Base-by-base conservation (phyloP, 306 rosid species). In the Biancaea sappan region DNA sequence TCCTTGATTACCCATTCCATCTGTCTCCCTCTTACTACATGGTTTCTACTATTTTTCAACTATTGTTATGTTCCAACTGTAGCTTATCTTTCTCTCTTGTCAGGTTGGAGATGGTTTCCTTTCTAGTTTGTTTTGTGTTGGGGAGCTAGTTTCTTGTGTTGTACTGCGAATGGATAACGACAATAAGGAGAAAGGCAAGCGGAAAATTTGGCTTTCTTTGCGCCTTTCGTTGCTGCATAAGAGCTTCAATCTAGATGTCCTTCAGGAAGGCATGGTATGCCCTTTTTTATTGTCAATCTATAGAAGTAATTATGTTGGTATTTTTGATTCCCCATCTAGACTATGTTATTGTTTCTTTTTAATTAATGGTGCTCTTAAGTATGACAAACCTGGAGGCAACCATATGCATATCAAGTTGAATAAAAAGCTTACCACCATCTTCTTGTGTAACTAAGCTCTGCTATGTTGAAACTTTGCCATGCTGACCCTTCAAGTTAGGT, bases 241-340 rank as follows among this genome's bases (percentile, higher is more conserved):
- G 80, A 88, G 86, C 83, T 82, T 84, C 74, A 83, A 75, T 65
- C 79, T 94, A 77, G 97, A 92, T 32, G 85, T 80, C 78, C 79
- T 86, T 80, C 95, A 90, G 82, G 96, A 90, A 92, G 96, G 99
- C 82, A 92, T 90, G 97, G 97, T 94, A 91, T 35, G 88, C 16
- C 40, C 26, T 21, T 65, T 80, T 66, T 50, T 51, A 2, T n/a
- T n/a, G n/a, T n/a, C 24, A 25, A 52, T 75, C 25, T 4, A 50
- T 37, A 66, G 38, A 77, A 64, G 10, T 65, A 14, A 69, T 73
- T 73, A 19, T 47, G 38, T 0, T 57, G 6, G 16, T 19, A 37
- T 41, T 69, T 43, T 4, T 10, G 18, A 32, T 61, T 13, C 12
- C 9, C 11, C 24, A 47, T 76, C 47, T 46, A 58, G 46, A 47